phyloP scores from a whole-genome alignment of 164 flowering plant species.

The Kalanchoe fedtschenkoi region DNA sequence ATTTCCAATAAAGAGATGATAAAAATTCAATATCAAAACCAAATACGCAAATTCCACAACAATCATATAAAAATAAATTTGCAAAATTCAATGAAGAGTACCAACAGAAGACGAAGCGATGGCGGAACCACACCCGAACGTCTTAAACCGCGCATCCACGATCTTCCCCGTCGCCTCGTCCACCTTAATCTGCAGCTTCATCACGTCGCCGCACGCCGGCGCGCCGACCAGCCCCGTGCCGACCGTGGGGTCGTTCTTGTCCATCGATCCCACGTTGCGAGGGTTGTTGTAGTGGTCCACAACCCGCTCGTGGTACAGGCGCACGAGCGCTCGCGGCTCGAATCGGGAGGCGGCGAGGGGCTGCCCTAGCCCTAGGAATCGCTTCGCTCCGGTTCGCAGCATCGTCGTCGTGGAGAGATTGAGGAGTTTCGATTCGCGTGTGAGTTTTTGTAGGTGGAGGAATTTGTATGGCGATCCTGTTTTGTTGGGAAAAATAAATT shows the following conservation, averaged over 20 bases:
- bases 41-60: neutral
- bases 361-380: constrained; percentile 18
- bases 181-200: constrained; percentile 92
- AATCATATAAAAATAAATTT: neutral
- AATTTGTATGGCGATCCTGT: neutral
- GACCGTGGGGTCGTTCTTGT: constrained; percentile 83
- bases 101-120: constrained; percentile 18
- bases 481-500: neutral
- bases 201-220: constrained; percentile 98
- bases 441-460: neutral
- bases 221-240: constrained; percentile 98
- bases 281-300: constrained; percentile 98
- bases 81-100: neutral
- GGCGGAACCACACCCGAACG: constrained; percentile 75
- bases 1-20: neutral
- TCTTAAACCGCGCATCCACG: constrained; percentile 83
- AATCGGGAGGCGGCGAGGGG: neutral
- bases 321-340: constrained; percentile 16
- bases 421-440: neutral
- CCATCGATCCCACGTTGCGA: constrained; percentile 89
- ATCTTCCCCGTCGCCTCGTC: constrained; percentile 69
- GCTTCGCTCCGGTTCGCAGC: constrained; percentile 20
- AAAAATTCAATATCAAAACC: neutral
- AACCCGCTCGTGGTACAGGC: constrained; percentile 85
- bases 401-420: constrained; percentile 8